These are phyloP conservation scores for Antitrichia curtipendula DNA, from an alignment of 225 moss, liverwort and hornwort species.

Conservation along the genomic window DNA sequence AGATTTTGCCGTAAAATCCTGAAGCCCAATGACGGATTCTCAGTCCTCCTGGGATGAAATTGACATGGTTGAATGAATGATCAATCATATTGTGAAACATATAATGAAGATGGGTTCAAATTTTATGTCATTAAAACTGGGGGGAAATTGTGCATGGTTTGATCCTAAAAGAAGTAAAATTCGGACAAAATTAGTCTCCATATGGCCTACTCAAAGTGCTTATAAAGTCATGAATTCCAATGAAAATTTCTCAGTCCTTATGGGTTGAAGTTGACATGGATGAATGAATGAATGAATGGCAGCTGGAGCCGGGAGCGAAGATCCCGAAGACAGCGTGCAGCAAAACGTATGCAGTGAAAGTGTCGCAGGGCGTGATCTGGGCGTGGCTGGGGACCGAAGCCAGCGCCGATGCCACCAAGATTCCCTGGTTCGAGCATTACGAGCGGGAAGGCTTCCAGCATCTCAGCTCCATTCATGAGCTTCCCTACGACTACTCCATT, in stretches of 20 bases:
- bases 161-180: neutral
- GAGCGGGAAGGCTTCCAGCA: constrained; percentile 22
- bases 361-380: constrained; percentile 79
- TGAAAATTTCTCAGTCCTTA: neutral
- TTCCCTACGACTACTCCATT: constrained; percentile 83
- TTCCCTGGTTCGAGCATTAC: constrained; percentile 72
- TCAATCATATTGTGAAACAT: neutral
- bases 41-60: neutral
- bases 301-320: constrained; percentile 68
- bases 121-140: neutral
- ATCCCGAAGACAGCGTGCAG: constrained; percentile 74
- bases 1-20: neutral
- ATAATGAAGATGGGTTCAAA: neutral
- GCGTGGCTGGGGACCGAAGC: constrained; percentile 64
- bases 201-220: neutral
- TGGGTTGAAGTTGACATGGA: neutral
- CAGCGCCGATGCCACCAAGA: constrained; percentile 39
- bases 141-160: too few relatives aligned
- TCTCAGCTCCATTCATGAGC: constrained; percentile 42
- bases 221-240: neutral
- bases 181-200: neutral
- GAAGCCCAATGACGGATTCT: neutral
- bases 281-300: neutral
- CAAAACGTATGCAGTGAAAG: constrained; percentile 54
- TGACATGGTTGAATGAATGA: neutral